These are phyloP conservation scores for Effrenium voratum DNA, from an alignment of 73 alveolate species.

Conservation along the genomic window DNA sequence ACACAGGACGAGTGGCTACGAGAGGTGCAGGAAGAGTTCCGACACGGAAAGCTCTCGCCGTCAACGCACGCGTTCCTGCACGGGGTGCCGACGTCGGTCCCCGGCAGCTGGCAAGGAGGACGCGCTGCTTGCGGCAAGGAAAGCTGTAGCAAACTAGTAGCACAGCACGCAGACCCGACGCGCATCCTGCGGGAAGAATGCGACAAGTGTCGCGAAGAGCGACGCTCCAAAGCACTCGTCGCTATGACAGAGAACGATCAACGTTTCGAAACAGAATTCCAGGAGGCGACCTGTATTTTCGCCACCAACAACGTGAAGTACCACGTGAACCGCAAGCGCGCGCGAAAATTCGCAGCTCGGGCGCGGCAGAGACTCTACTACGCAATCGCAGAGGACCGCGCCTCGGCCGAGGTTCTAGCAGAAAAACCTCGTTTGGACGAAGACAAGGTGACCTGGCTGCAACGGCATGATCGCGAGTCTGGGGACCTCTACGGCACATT, in stretches of 20 bases:
- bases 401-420: not conserved
- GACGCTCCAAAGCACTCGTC: not conserved
- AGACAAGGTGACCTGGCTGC: not conserved
- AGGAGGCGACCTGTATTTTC: not conserved
- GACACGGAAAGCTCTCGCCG: not conserved
- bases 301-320: not conserved
- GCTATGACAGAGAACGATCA: not conserved
- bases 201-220: not conserved
- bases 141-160: not conserved
- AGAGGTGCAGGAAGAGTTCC: not conserved
- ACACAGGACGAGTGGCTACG: not conserved
- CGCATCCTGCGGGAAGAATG: not conserved
- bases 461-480: not conserved
- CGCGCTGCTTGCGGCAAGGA: not conserved
- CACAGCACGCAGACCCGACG: not conserved
- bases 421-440: not conserved
- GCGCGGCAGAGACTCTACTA: not conserved
- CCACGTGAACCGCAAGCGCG: not conserved
- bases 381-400: not conserved
- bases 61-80: not conserved
- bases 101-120: conserved; percentile 8
- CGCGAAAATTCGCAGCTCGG: not conserved
- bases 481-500: not conserved
- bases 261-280: not conserved
- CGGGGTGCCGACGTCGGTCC: not conserved